Evolutionary conservation across 306 rosid species (phyloP).

Genomic region (Clitoria ternatea): DNA sequence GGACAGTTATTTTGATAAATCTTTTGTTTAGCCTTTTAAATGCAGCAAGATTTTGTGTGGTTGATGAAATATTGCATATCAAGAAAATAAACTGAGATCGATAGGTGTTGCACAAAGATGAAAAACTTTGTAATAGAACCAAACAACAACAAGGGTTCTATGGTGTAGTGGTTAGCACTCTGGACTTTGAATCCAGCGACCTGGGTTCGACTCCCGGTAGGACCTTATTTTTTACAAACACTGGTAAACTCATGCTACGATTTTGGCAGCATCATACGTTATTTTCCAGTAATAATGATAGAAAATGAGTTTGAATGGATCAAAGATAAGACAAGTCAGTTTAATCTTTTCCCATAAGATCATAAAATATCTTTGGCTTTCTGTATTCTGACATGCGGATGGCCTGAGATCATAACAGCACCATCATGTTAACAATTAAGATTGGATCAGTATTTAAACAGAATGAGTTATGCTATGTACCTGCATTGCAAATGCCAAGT

Average conservation of each 20-base stretch:
- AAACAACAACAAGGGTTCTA: slow-evolving; percentile 16
- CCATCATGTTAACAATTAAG: background rate
- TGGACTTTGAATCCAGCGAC: slow-evolving; percentile 63
- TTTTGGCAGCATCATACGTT: too few relatives aligned
- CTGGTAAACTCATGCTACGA: too few relatives aligned
- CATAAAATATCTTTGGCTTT: slow-evolving; percentile 62
- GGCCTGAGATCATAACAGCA: slow-evolving; percentile 39
- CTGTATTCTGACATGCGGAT: slow-evolving; percentile 46
- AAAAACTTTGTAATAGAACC: background rate
- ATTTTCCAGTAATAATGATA: too few relatives aligned
- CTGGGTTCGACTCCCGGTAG: slow-evolving; percentile 63
- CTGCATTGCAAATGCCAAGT: slow-evolving; percentile 78
- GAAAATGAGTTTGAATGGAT: background rate
- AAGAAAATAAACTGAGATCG: background rate
- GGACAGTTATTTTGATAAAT: background rate
- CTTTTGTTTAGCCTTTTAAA: background rate
- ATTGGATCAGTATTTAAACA: background rate
- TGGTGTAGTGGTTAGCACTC: slow-evolving; percentile 66
- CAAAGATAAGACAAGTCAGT: background rate
- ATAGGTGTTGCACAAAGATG: too few relatives aligned
- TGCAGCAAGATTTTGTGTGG: background rate
- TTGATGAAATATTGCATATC: background rate
- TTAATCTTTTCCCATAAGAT: slow-evolving; percentile 40
- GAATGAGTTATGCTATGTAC: slow-evolving; percentile 21
- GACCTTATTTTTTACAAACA: slow-evolving; percentile 3